Base-by-base conservation (phyloP, 75 land plant species). In the Chamaecyparis obtusa region DNA sequence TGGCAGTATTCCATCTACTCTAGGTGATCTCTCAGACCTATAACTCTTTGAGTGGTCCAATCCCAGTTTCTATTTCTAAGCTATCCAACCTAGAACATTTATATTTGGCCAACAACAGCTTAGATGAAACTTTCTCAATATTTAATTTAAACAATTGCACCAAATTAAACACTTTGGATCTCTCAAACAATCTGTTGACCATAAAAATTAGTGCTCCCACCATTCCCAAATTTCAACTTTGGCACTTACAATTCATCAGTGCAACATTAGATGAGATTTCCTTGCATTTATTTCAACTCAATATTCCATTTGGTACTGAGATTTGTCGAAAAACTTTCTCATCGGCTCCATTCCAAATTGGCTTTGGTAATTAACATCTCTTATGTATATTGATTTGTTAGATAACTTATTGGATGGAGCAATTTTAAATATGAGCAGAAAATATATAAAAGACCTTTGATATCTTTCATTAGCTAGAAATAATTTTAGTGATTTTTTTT, bases 191-290 rank as follows among this genome's bases (percentile, higher is more conserved):
- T 78, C 0, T 9, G 17, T 27, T 78, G 41, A 21, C 81, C 13
- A 6, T 33, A n/a, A 2, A 78, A 33, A 13, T 78, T 27, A 60
- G 24, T 37, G 39, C 3, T n/a, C 5, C 16, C 24, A 15, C 9
- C 30, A 35, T 78, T 78, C n/a, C 81, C 17, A 78, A 33, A 0
- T 78, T 37, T n/a, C 81, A 33, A 15, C 36, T 37, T 78, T 1
- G 7, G 30, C 13, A 27, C 39, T 35, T 86, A 30, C 9, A 82
- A 60, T 41, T 86, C 48, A 5, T 17, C 21, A 64, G 15, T 85
- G 85, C 35, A 32, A 24, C 0, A 30, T 90, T 15, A 30, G 48
- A 24, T 86, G 88, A 41, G 35, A 55, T 16, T 41, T 90, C 51
- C 91, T 8, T 46, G 7, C 6, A 46, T 46, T 46, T 46, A 46